Evolutionary conservation across 139 green algal genomes (phyloP).

Genomic region (Chlamydomonas applanata): DNA sequence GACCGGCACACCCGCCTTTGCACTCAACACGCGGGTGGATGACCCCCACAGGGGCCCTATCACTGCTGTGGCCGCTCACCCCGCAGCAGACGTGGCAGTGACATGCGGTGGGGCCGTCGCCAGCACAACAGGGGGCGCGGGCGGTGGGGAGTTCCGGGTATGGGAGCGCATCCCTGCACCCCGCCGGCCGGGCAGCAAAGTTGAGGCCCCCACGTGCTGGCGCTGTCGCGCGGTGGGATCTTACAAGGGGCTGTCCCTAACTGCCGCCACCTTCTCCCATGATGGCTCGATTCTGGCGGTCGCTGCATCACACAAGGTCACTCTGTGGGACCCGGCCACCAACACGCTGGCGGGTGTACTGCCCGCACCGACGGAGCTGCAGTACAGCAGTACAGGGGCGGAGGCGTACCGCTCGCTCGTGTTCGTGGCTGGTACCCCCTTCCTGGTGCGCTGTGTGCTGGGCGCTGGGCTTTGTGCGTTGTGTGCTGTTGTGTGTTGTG

Average conservation of each 20-base stretch:
- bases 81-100: slow-evolving; percentile 44
- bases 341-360: slow-evolving; percentile 50
- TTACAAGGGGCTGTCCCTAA: slow-evolving; percentile 54
- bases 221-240: slow-evolving; percentile 21
- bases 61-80: slow-evolving; percentile 45
- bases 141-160: slow-evolving; percentile 37
- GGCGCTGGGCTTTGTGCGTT: too few species aligned
- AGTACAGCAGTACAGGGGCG: not conserved
- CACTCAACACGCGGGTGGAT: slow-evolving; percentile 57
- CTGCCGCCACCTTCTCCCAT: slow-evolving; percentile 53
- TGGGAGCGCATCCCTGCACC: slow-evolving; percentile 38
- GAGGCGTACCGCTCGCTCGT: slow-evolving; percentile 22
- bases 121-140: not conserved
- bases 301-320: slow-evolving; percentile 40
- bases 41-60: slow-evolving; percentile 53
- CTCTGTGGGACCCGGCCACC: slow-evolving; percentile 64
- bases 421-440: slow-evolving; percentile 51
- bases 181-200: not conserved
- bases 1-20: slow-evolving; percentile 19
- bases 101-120: slow-evolving; percentile 27
- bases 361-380: slow-evolving; percentile 20
- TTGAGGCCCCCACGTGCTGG: slow-evolving; percentile 10
- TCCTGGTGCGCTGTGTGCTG: slow-evolving; percentile 34
- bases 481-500: too few species aligned
- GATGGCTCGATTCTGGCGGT: slow-evolving; percentile 76